Conservation (phyloP, 192 early-diverging fungal genomes). For the Umbelopsis sp. region DNA sequence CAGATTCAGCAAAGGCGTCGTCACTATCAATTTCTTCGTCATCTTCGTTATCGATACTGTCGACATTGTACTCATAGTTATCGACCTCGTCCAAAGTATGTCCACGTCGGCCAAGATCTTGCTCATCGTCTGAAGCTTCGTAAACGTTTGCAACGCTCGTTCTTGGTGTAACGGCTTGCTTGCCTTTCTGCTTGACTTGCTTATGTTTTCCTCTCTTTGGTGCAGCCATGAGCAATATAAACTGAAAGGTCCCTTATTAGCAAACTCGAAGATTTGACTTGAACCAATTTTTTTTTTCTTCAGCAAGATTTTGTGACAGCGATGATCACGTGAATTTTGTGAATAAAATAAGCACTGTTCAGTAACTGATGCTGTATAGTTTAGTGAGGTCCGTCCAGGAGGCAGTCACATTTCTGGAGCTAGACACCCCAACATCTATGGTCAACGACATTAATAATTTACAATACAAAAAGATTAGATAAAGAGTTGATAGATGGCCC, state of each 20-base stretch:
- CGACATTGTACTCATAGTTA: constrained; percentile 74
- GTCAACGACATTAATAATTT: no score
- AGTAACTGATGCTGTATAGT: no score
- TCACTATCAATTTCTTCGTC: constrained; percentile 96
- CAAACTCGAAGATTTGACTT: neutral
- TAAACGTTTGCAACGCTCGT: constrained; percentile 33
- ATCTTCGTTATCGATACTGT: constrained; percentile 81
- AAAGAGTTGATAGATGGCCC: no score
- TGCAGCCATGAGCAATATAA: constrained; percentile 11
- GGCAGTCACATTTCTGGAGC: no score
- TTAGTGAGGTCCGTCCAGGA: no score
- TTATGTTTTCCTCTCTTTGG: constrained; percentile 18
- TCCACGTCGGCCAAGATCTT: constrained; percentile 40
- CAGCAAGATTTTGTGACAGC: neutral
- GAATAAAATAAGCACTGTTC: neutral
- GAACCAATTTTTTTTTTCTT: constrained; percentile 2
- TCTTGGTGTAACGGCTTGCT: neutral
- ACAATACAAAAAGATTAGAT: no score
- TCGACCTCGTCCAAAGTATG: constrained; percentile 62
- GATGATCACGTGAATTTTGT: neutral
- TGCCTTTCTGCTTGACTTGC: constrained; percentile 3
- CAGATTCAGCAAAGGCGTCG: constrained; percentile 83
- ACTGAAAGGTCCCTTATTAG: neutral
- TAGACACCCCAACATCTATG: no score
- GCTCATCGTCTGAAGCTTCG: constrained; percentile 51